Percentiles rank a stretch among this genome's conserved stretches.
Conservation (phyloP, 2,329 filamentous ascomycete species). For the Fusarium sp. region DNA sequence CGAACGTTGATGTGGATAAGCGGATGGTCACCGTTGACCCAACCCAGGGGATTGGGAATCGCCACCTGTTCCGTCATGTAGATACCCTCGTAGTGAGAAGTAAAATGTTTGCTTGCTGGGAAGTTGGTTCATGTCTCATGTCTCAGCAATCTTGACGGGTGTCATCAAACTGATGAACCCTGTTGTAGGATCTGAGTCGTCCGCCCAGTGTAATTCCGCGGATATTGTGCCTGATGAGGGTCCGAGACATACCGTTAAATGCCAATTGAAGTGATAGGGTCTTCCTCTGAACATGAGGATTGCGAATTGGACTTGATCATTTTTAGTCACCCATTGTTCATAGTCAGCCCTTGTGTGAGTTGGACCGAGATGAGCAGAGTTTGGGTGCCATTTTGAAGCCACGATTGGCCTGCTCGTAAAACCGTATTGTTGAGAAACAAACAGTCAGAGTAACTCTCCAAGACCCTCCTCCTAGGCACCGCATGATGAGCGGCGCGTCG, state of each 20-base stretch:
- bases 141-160: background rate
- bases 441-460: background rate
- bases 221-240: background rate
- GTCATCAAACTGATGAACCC: background rate
- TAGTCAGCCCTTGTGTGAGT: background rate
- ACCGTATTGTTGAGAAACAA: background rate
- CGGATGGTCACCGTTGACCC: conserved; percentile 1
- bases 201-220: background rate
- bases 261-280: background rate
- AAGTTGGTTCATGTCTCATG: background rate
- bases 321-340: background rate
- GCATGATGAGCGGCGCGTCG: conserved; percentile 18
- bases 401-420: conserved; percentile 1
- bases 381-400: background rate
- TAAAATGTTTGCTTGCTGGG: background rate
- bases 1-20: conserved; percentile 1
- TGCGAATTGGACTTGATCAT: background rate
- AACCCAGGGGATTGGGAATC: background rate
- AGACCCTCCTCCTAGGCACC: background rate
- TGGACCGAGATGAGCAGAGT: background rate
- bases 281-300: background rate
- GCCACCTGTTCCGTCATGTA: background rate
- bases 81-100: background rate
- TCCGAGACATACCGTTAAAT: background rate
- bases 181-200: background rate